phyloP scores from a whole-genome alignment of 2,329 filamentous ascomycete genomes.

The Fusarium sarcochroum region DNA sequence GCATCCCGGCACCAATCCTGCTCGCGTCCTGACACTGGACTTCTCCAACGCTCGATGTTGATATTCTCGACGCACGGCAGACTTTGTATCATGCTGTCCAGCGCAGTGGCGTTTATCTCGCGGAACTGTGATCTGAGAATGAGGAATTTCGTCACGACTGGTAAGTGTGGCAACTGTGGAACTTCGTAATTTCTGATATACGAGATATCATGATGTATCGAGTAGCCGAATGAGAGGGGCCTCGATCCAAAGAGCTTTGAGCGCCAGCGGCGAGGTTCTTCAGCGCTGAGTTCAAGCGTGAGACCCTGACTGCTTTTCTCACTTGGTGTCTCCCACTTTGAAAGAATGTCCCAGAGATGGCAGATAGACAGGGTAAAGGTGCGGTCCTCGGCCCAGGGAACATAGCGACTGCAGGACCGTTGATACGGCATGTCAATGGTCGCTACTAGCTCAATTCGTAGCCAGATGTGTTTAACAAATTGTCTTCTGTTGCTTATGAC shows the following conservation, averaged over 20 bases:
- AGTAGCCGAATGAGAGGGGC: not conserved
- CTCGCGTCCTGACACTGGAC: not conserved
- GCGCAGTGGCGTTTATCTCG: not conserved
- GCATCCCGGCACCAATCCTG: not conserved
- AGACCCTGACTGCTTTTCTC: not conserved
- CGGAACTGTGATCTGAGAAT: slow-evolving; percentile 24
- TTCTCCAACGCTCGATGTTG: slow-evolving; percentile 12
- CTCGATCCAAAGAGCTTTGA: slow-evolving; percentile 22
- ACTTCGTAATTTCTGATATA: not conserved
- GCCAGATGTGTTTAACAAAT: slow-evolving; percentile 23
- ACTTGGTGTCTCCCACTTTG: not conserved
- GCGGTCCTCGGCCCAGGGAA: not conserved
- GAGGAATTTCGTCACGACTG: slow-evolving; percentile 7
- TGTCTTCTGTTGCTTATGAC: not conserved
- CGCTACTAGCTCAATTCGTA: not conserved
- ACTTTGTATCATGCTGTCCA: not conserved
- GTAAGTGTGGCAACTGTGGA: not conserved
- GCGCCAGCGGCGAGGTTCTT: too few relatives aligned
- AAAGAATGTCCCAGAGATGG: slow-evolving; percentile 8
- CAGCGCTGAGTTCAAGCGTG: slow-evolving; percentile 18
- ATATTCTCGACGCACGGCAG: not conserved
- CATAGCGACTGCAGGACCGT: too few relatives aligned
- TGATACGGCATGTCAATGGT: too few relatives aligned
- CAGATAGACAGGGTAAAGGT: slow-evolving; percentile 8
- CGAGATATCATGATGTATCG: rapidly evolving